phyloP scores from a whole-genome alignment of 805 yeast genomes.

The Lipomyces mesembrius region DNA sequence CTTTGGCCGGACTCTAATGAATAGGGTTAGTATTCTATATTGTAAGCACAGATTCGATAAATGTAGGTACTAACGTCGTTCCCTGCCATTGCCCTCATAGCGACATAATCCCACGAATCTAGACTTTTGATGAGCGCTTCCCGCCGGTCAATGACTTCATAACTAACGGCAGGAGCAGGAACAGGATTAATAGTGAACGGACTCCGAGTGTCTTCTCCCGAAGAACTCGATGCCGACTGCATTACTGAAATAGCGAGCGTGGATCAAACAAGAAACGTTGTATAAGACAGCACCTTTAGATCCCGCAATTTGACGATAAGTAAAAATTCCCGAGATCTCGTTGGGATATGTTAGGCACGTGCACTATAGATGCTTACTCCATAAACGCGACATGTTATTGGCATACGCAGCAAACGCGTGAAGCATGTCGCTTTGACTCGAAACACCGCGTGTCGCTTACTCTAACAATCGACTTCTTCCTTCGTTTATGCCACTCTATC shows the following conservation, averaged over 20 bases:
- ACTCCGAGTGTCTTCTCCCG: not conserved
- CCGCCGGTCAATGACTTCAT: constrained; percentile 34
- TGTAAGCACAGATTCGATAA: not conserved
- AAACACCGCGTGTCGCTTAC: too few species aligned
- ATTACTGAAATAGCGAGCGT: not conserved
- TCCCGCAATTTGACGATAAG: not conserved
- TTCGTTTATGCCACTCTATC: not conserved
- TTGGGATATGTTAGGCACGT: too few species aligned
- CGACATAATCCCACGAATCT: constrained; percentile 32
- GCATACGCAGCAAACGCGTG: not conserved
- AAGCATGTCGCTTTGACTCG: too few species aligned
- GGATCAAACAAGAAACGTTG: not conserved
- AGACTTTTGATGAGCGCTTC: constrained; percentile 25
- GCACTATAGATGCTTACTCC: not conserved
- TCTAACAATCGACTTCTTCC: not conserved
- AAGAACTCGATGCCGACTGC: not conserved
- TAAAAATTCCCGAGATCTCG: too few species aligned
- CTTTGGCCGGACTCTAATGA: constrained; percentile 29
- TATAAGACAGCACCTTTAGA: too few species aligned
- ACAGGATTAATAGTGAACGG: constrained; percentile 18
- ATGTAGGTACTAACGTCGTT: constrained; percentile 18
- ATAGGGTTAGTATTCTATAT: not conserved
- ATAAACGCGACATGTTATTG: not conserved
- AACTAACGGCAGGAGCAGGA: constrained; percentile 19
- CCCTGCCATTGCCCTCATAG: constrained; percentile 28